These are phyloP conservation scores for Epichloe amarillans DNA, from an alignment of 2,329 filamentous ascomycete genomes.

Conservation along the genomic window DNA sequence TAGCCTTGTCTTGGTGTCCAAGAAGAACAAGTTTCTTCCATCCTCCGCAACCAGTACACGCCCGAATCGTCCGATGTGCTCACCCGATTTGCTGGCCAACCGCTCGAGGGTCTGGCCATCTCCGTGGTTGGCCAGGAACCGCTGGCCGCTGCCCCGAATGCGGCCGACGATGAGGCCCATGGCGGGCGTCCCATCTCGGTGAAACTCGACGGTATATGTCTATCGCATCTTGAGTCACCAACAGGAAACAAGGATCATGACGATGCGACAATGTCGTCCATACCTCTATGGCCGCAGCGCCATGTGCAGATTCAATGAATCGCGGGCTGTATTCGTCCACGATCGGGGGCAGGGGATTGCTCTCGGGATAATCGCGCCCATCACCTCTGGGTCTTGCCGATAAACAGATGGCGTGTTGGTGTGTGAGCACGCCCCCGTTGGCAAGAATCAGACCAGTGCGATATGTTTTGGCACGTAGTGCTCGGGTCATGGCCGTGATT, in stretches of 20 bases:
- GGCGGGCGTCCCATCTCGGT: conserved; percentile 10
- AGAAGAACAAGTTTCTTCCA: conserved; percentile 9
- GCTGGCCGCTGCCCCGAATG: conserved; percentile 8
- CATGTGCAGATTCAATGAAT: conserved; percentile 10
- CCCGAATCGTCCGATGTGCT: conserved; percentile 12
- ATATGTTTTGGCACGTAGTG: conserved; percentile 31
- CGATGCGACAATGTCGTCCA: not conserved
- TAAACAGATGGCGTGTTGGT: conserved; percentile 49
- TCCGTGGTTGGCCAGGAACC: conserved; percentile 17
- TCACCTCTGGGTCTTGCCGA: conserved; percentile 27
- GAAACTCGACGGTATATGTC: conserved; percentile 20
- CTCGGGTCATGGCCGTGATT: conserved; percentile 41
- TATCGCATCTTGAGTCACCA: not conserved
- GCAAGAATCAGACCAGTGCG: conserved; percentile 45
- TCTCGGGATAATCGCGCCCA: conserved; percentile 5
- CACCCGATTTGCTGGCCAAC: conserved; percentile 5
- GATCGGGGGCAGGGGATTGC: conserved; percentile 7
- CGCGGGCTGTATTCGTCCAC: conserved; percentile 6
- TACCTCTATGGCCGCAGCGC: conserved; percentile 15
- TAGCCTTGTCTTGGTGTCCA: conserved; percentile 7
- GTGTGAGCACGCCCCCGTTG: conserved; percentile 52
- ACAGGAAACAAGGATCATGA: not conserved
- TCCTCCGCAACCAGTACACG: conserved; percentile 4
- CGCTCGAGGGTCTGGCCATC: conserved; percentile 9
- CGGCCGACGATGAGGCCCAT: conserved; percentile 13